phyloP scores from a whole-genome alignment of 495 filamentous ascomycete genomes.

The Penicillium roqueforti region DNA sequence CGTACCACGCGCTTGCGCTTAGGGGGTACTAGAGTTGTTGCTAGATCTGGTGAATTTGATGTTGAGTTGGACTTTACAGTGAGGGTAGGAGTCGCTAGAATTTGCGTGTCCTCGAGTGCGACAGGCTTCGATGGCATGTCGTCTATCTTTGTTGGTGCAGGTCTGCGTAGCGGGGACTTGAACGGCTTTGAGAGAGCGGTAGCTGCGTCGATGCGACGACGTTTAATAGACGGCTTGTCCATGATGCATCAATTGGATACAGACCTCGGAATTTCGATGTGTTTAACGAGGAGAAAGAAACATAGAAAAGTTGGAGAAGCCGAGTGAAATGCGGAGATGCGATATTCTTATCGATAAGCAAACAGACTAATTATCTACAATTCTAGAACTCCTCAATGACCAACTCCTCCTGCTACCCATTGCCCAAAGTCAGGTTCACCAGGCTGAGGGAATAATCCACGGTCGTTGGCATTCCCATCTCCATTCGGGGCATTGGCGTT shows the following conservation, averaged over 20 bases:
- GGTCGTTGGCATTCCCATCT: constrained; percentile 46
- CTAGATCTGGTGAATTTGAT: not conserved
- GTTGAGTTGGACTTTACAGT: not conserved
- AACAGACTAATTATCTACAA: constrained; percentile 15
- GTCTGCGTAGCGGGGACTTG: constrained; percentile 57
- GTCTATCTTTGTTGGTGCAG: constrained; percentile 9
- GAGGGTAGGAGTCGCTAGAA: not conserved
- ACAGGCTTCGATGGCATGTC: constrained; percentile 5
- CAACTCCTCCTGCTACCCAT: constrained; percentile 74
- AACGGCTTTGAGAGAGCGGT: constrained; percentile 60
- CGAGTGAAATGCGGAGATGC: not conserved
- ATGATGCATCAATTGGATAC: constrained; percentile 11
- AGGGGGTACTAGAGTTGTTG: not conserved
- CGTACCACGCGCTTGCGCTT: not conserved
- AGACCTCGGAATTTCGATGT: not conserved
- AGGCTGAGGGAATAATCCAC: constrained; percentile 67
- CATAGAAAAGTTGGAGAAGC: not conserved
- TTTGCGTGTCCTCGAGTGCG: not conserved
- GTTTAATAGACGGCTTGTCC: constrained; percentile 40
- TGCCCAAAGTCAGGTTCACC: constrained; percentile 66
- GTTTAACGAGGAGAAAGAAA: not conserved
- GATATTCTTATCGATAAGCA: constrained; percentile 24
- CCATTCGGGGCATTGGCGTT: constrained; percentile 30
- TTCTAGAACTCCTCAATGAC: constrained; percentile 61
- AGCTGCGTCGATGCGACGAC: constrained; percentile 51